Conservation (phyloP, 805 yeast genomes). For the Kuraishia borneana region DNA sequence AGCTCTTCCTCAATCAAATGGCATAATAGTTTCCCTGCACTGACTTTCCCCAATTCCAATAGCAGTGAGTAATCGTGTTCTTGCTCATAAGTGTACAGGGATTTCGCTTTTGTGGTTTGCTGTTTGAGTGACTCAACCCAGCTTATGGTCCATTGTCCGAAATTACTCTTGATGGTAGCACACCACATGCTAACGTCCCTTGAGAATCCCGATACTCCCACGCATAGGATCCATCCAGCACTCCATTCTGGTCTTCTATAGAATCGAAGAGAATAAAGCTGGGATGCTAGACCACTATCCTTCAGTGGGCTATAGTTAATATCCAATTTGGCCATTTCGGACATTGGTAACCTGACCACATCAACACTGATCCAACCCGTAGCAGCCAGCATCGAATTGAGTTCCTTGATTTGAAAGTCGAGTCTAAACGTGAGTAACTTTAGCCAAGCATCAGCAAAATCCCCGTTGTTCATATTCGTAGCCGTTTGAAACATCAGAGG, state of each 20-base stretch:
- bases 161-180: conserved; percentile 32
- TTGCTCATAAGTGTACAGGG: not conserved
- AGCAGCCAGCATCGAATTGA: conserved; percentile 45
- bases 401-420: conserved; percentile 36
- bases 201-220: conserved; percentile 22
- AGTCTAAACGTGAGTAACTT: conserved; percentile 35
- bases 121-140: conserved; percentile 29
- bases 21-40: conserved; percentile 37
- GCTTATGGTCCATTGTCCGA: conserved; percentile 45
- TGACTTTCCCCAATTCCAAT: conserved; percentile 24
- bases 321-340: conserved; percentile 32
- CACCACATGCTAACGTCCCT: conserved; percentile 39
- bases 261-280: conserved; percentile 17
- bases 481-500: conserved; percentile 23
- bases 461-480: conserved; percentile 15
- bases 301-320: conserved; percentile 18
- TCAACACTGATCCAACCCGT: conserved; percentile 62
- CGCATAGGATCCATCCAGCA: conserved; percentile 40
- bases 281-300: conserved; percentile 9
- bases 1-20: conserved; percentile 44
- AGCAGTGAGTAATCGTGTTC: conserved; percentile 21
- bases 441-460: conserved; percentile 14
- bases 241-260: conserved; percentile 47
- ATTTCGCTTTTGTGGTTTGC: conserved; percentile 5
- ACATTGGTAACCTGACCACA: conserved; percentile 34